phyloP scores from a whole-genome alignment of 139 green algal genomes.

The Chlorella ohadii region DNA sequence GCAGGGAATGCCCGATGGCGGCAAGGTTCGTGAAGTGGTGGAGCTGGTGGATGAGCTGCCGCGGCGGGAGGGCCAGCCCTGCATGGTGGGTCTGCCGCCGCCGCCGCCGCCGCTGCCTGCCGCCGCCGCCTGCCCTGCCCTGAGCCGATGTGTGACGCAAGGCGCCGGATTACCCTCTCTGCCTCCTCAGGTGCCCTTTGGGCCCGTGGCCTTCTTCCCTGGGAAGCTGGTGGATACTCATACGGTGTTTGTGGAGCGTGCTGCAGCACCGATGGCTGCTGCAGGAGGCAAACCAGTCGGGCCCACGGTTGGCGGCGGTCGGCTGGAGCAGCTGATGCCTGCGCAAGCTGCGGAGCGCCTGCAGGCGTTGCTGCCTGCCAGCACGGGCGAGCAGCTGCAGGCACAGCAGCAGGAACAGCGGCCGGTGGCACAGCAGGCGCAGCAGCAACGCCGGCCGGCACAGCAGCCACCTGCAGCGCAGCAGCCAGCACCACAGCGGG shows the following conservation, averaged over 20 bases:
- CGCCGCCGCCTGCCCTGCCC: neutral
- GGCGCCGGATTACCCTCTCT: too few species aligned
- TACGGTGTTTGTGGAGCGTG: neutral
- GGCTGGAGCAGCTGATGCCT: neutral
- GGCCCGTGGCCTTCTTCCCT: constrained; percentile 1
- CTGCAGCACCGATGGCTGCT: neutral
- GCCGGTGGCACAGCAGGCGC: too few species aligned
- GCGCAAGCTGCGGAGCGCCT: neutral
- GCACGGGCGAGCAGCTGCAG: too few species aligned
- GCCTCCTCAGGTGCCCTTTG: neutral
- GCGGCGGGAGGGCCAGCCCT: neutral
- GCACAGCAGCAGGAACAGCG: neutral
- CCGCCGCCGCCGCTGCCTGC: neutral
- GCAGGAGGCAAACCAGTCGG: too few species aligned
- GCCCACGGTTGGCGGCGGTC: too few species aligned
- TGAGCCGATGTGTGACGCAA: neutral
- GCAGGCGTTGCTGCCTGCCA: neutral
- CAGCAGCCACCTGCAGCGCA: neutral
- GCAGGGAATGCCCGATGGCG: too few species aligned
- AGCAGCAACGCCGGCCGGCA: too few species aligned
- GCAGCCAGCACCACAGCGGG: neutral
- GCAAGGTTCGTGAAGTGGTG: neutral
- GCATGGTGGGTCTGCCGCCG: neutral
- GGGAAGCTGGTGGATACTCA: neutral
- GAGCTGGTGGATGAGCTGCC: neutral